Percentiles rank a stretch among this genome's conserved stretches.
Conservation (phyloP, 768 basidiomycete genomes). For the Russula abietina region DNA sequence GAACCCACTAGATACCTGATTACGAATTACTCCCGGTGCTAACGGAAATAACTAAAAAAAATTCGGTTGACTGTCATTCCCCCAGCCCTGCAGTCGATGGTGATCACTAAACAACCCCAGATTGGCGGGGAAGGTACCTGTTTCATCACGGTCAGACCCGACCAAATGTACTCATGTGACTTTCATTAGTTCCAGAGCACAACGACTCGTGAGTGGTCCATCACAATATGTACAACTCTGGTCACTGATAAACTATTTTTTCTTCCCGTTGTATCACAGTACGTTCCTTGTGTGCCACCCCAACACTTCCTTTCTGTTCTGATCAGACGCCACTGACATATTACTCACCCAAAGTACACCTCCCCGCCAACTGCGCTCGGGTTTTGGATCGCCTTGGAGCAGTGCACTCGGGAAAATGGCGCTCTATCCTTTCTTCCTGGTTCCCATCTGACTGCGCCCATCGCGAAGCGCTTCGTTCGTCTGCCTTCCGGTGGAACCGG, state of each 20-base stretch:
- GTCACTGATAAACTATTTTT: background rate
- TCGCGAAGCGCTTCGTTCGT: constrained; percentile 83
- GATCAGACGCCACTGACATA: constrained; percentile 5
- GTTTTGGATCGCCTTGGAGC: constrained; percentile 94
- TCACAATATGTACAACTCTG: background rate
- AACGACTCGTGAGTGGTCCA: constrained; percentile 74
- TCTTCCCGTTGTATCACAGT: constrained; percentile 33
- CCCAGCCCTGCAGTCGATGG: constrained; percentile 84
- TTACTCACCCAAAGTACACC: constrained; percentile 65
- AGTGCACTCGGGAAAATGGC: constrained; percentile 76
- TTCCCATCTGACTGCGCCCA: constrained; percentile 69
- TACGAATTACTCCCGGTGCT: constrained; percentile 14
- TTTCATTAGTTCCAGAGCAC: constrained; percentile 68
- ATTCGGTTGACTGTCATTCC: background rate
- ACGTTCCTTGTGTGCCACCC: constrained; percentile 59
- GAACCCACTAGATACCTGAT: too few relatives aligned
- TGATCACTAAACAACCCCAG: constrained; percentile 90
- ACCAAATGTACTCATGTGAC: background rate
- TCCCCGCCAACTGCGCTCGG: constrained; percentile 88
- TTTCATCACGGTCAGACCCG: constrained; percentile 5
- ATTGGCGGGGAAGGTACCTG: constrained; percentile 83
- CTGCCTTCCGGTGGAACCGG: constrained; percentile 73
- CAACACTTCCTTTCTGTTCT: background rate
- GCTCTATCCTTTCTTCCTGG: constrained; percentile 87
- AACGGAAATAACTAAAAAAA: background rate